Base-by-base conservation (phyloP, 1,139 yeast genomes). In the Debaryomyces nepalensis region DNA sequence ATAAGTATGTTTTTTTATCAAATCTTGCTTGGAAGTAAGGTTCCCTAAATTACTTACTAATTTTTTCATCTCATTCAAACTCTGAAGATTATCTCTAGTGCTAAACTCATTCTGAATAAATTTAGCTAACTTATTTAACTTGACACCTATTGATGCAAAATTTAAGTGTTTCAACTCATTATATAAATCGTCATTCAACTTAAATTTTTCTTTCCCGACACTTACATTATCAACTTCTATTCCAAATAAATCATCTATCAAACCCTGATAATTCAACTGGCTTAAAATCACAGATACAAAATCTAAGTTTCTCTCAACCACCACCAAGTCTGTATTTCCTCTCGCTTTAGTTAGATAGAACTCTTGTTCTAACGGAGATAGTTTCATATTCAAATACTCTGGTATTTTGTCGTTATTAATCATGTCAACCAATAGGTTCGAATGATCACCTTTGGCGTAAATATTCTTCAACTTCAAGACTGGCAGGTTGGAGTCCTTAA, bases 201-300 rank as follows among this genome's bases (percentile, higher is more conserved):
- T 54, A 16, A 47, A 36, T 26, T 51, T 53, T 9, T 47, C 39
- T 4, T 44, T 39, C 16, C 44, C 35, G 6, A 42, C 31, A 5
- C 30, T 27, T 3, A 45, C 43, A 11, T 50, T 54, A 12, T 54
- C 57, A 21, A 82, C 63, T 2, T 77, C 68, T 4, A 81, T 66
- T 3, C 77, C 79, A 52, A 82, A 73, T 18, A 82, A 62, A 56
- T 90, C 97, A 58, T 88, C 91, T 16, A 90, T 70, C 10, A 93
- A 68, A 0, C 99, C 99, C 26, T 80, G 75, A 58, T 91, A 93
- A 2, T 89, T 87, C 51, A 90, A 66, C 55, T 93, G 97, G 26
- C 83, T 81, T 47, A 89, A 66, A 10, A 88, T 57, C 2, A 90
- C 84, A 0, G 96, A 81, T 5, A 85, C 59, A 37, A 80, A 74